These are phyloP conservation scores for Senna siamea DNA, from an alignment of 306 rosid genomes.

Conservation along the genomic window DNA sequence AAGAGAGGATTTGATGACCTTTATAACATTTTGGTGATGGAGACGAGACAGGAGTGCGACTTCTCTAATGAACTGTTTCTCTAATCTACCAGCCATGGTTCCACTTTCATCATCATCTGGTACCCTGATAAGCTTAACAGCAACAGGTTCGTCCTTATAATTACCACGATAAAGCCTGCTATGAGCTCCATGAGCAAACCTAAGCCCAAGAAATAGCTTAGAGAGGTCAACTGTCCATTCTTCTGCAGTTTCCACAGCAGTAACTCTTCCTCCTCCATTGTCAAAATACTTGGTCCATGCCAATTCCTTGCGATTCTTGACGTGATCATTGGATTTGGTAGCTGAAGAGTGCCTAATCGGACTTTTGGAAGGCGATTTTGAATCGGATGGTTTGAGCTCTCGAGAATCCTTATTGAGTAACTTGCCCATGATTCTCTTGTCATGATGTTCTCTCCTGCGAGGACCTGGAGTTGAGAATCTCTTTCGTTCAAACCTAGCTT, in stretches of 20 bases:
- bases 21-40: slow-evolving; percentile 76
- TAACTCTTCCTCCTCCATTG: slow-evolving; percentile 70
- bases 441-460: slow-evolving; percentile 48
- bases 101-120: slow-evolving; percentile 85
- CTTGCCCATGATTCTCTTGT: slow-evolving; percentile 53
- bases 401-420: slow-evolving; percentile 46
- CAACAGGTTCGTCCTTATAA: slow-evolving; percentile 75
- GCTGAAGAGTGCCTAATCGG: slow-evolving; percentile 54
- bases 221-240: slow-evolving; percentile 83
- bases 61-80: slow-evolving; percentile 79
- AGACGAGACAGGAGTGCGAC: slow-evolving; percentile 83
- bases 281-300: slow-evolving; percentile 79
- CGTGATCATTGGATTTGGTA: slow-evolving; percentile 50
- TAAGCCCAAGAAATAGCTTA: slow-evolving; percentile 75
- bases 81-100: slow-evolving; percentile 64
- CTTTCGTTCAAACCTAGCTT: slow-evolving; percentile 70
- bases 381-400: slow-evolving; percentile 36
- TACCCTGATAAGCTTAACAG: slow-evolving; percentile 75
- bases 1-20: slow-evolving; percentile 54
- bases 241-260: slow-evolving; percentile 73
- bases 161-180: slow-evolving; percentile 92
- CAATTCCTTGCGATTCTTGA: slow-evolving; percentile 59
- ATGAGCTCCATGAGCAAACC: slow-evolving; percentile 96
- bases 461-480: slow-evolving; percentile 81
- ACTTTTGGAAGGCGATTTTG: slow-evolving; percentile 36